Evolutionary conservation across 176 grass and related monocot genomes (phyloP), one percentile per base, ranked within the genome.

Genomic region (Carex parvula): DNA sequence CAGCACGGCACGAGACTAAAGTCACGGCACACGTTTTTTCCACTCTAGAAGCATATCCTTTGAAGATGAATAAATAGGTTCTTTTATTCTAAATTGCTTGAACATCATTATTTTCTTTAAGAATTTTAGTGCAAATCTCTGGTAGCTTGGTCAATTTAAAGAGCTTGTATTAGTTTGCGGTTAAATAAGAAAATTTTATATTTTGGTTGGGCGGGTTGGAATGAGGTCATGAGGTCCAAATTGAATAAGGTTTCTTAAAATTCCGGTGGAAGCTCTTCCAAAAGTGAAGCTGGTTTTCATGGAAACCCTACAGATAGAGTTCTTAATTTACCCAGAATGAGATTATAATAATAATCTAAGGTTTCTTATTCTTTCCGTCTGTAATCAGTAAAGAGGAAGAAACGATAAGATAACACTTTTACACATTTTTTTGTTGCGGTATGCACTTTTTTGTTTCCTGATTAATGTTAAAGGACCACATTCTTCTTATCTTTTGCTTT

Each of bases 341-440:
- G 41, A 73, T 50, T 20, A 73, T 68, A 26, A 70, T 70, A 41
- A 21, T 77, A 54, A 77, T 77, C 5, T 54, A 22, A 30, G 22
- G 22, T 30, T 65, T 50, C 15, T 81, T 81, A 81, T 81, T 81
- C 79, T 63, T 81, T 81, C 17, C 79, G 14, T 81, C 30, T 81
- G 17, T 17, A 21, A 81, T 14, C 30, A 50, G 79, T 63, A 81
- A 81, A 81, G 55, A 56, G 3, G 15, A 60, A 58, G 17, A 62
- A 37, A 44, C 57, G 10, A 81, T 37, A 81, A 22, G 55, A 80
- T 5, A 42, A 63, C 32, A 59, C 54, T 60, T 63, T 81, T 50
- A 32, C 12, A 30, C 72, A 24, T 30, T 54, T 42, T 76, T 29
- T 24, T 50, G 41, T 54, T 75, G 10, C 44, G 5, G 14, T 69